A percentile compares a stretch with the other conserved stretches of the same genome.
phyloP scores from a whole-genome alignment of 208 protist genomes.

The Phytomonas sp. region DNA sequence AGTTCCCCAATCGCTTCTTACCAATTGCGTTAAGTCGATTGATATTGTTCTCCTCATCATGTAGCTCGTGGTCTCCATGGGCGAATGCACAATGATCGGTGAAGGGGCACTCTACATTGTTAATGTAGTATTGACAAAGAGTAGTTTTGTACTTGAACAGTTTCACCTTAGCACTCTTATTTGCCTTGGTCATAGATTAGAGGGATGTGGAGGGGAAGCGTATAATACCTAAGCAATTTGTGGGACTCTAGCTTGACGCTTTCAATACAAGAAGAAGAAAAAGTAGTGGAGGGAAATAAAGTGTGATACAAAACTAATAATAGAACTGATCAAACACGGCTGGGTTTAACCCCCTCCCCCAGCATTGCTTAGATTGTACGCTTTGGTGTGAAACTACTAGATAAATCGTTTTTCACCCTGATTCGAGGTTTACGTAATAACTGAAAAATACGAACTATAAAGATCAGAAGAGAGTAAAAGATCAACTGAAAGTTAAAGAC shows the following conservation, averaged over 20 bases:
- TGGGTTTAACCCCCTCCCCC: too few species aligned
- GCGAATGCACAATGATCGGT: slow-evolving; percentile 70
- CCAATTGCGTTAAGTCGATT: slow-evolving; percentile 52
- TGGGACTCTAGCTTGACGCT: not conserved
- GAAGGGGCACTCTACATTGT: slow-evolving; percentile 57
- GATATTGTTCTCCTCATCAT: slow-evolving; percentile 58
- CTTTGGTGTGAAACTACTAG: not conserved
- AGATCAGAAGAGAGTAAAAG: slow-evolving; percentile 1
- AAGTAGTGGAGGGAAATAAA: not conserved
- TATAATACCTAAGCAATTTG: slow-evolving; percentile 10
- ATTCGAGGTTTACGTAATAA: not conserved
- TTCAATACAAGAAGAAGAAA: not conserved
- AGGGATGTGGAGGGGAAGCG: not conserved
- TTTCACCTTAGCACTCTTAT: slow-evolving; percentile 62
- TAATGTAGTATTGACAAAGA: slow-evolving; percentile 62
- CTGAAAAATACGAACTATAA: not conserved
- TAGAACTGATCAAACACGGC: not conserved
- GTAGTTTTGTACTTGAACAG: slow-evolving; percentile 84
- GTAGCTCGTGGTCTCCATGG: slow-evolving; percentile 73
- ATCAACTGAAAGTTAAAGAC: slow-evolving; percentile 3
- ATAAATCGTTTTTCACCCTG: not conserved
- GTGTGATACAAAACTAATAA: not conserved
- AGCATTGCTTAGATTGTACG: slow-evolving; percentile 7
- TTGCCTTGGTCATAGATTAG: slow-evolving; percentile 24
- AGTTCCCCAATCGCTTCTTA: slow-evolving; percentile 45